phyloP scores from a whole-genome alignment of 768 basidiomycete species.

The Termitomyces sp. region DNA sequence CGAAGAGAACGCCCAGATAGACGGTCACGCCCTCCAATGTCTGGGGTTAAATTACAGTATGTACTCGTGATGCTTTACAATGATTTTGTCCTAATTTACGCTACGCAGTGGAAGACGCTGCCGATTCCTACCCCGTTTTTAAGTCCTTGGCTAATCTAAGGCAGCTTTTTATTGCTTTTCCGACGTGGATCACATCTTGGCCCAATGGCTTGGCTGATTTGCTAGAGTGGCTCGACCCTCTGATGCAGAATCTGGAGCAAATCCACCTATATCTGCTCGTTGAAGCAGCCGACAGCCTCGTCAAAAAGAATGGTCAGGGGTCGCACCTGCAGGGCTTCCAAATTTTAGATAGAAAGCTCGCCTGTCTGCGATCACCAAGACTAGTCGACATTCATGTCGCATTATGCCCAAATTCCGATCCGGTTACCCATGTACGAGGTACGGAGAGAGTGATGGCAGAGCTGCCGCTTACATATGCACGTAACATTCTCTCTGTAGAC shows the following conservation, averaged over 20 bases:
- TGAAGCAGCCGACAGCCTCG: background rate
- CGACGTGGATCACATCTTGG: background rate
- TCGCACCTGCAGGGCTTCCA: background rate
- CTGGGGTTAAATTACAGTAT: background rate
- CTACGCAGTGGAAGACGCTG: conserved; percentile 1
- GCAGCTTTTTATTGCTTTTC: conserved; percentile 1
- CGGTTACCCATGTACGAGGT: background rate
- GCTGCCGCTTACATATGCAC: background rate
- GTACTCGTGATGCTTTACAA: background rate
- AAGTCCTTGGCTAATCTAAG: background rate
- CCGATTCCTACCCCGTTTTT: background rate
- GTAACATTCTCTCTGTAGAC: background rate
- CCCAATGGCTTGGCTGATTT: background rate
- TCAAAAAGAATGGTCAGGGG: background rate
- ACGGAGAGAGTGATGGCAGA: background rate
- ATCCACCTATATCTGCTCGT: background rate
- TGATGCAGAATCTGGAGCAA: background rate
- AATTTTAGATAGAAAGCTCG: background rate
- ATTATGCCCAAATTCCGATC: background rate
- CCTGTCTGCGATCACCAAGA: background rate
- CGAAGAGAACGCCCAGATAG: background rate
- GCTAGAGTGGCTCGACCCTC: background rate
- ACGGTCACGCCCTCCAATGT: background rate
- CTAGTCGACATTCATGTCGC: background rate
- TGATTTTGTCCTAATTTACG: background rate